phyloP scores from a whole-genome alignment of 78 protist species.

The Blattamonas nauphoetae region DNA sequence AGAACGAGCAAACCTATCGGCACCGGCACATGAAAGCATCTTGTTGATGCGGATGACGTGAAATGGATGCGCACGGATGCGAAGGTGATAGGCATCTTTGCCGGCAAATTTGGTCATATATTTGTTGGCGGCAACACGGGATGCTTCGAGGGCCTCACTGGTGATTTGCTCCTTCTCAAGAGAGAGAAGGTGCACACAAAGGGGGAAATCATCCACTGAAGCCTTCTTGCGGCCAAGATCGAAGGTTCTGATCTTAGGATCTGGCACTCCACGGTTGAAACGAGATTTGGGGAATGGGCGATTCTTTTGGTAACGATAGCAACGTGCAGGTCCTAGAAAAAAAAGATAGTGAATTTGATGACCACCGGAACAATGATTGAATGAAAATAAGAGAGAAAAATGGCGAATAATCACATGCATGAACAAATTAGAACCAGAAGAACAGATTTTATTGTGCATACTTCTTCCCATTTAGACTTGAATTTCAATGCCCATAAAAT shows the following conservation, averaged over 20 bases:
- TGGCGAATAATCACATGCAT: neutral
- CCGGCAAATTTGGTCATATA: slow-evolving; percentile 86
- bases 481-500: neutral
- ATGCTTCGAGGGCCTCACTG: slow-evolving; percentile 98
- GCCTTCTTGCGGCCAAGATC: slow-evolving; percentile 95
- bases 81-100: slow-evolving; percentile 95
- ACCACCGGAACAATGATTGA: neutral
- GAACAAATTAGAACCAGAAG: too few species aligned
- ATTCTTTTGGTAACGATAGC: slow-evolving; percentile 76
- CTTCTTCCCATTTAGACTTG: neutral
- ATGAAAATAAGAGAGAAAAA: neutral
- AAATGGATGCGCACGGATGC: slow-evolving; percentile 98
- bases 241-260: slow-evolving; percentile 78
- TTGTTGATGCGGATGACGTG: slow-evolving; percentile 99
- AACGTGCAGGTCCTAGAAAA: slow-evolving; percentile 25
- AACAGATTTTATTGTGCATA: neutral
- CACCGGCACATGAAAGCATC: slow-evolving; percentile 99
- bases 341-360: neutral
- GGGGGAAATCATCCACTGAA: slow-evolving; percentile 89
- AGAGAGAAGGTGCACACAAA: slow-evolving; percentile 89
- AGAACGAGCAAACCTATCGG: slow-evolving; percentile 72
- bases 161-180: slow-evolving; percentile 93
- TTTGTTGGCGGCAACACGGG: slow-evolving; percentile 97
- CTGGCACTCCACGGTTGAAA: slow-evolving; percentile 99
- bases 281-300: slow-evolving; percentile 98